A percentile compares a stretch with the other conserved stretches of the same genome.
These are phyloP conservation scores for Fusarium marasasianum DNA, from an alignment of 2,329 filamentous ascomycete genomes.

Conservation along the genomic window DNA sequence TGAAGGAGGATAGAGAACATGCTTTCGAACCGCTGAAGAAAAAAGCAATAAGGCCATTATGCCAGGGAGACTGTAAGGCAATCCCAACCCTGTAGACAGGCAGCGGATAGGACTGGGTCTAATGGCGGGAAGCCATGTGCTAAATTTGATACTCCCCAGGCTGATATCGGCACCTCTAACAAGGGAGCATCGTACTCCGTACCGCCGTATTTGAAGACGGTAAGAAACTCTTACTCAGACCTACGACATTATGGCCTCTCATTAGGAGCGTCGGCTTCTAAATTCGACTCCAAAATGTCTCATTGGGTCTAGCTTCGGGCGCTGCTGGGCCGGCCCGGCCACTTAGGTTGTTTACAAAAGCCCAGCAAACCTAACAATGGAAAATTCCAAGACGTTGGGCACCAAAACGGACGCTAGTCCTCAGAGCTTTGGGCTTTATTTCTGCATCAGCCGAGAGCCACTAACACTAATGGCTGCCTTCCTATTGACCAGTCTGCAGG, in stretches of 20 bases:
- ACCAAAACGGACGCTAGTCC: conserved; percentile 42
- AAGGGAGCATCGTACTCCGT: not conserved
- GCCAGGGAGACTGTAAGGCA: conserved; percentile 23
- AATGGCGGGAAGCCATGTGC: conserved; percentile 37
- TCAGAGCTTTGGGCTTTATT: conserved; percentile 31
- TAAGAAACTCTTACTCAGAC: conserved; percentile 16
- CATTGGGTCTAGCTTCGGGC: conserved; percentile 36
- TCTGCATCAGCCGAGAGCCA: conserved; percentile 40
- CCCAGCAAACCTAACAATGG: conserved; percentile 27
- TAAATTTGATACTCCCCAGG: conserved; percentile 30
- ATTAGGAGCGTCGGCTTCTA: conserved; percentile 14
- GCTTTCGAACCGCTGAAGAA: conserved; percentile 18
- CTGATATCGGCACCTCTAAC: conserved; percentile 31
- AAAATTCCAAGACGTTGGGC: conserved; percentile 39
- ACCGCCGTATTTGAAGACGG: not conserved
- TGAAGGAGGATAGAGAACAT: conserved; percentile 19
- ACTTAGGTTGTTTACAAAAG: conserved; percentile 24
- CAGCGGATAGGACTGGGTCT: conserved; percentile 19
- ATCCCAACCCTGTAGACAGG: conserved; percentile 21
- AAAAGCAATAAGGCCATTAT: conserved; percentile 29
- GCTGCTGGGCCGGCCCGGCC: conserved; percentile 42
- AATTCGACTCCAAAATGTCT: conserved; percentile 26
- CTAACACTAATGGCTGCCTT: conserved; percentile 38
- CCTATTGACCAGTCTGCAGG: conserved; percentile 38
- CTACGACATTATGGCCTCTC: conserved; percentile 10